Evolutionary conservation across 805 yeast genomes (phyloP).

Genomic region (Grigorovia jiainica): DNA sequence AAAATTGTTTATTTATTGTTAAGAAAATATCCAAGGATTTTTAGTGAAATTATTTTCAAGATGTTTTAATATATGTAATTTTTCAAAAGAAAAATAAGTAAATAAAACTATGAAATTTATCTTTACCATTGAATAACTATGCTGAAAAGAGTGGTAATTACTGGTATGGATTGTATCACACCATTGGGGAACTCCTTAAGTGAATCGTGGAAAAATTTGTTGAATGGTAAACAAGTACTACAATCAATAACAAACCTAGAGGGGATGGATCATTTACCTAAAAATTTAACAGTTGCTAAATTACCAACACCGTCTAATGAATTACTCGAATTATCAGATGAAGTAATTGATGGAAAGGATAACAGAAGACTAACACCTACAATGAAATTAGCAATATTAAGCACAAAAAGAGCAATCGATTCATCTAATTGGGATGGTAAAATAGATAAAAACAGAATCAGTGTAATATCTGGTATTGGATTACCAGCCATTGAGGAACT

Average conservation of each 20-base stretch:
- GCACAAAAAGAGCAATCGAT: conserved; percentile 65
- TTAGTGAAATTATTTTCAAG: too few relatives aligned
- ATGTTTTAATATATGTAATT: too few relatives aligned
- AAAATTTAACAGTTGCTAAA: conserved; percentile 55
- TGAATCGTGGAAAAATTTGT: conserved; percentile 44
- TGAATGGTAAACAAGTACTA: conserved; percentile 29
- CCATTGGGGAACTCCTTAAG: conserved; percentile 72
- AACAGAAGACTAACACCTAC: conserved; percentile 56
- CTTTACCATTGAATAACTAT: too few relatives aligned
- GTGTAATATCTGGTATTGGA: conserved; percentile 84
- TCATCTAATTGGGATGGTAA: conserved; percentile 48
- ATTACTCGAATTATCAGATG: conserved; percentile 32
- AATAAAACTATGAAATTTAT: too few relatives aligned
- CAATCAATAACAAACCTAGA: conserved; percentile 35
- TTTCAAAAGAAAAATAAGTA: too few relatives aligned
- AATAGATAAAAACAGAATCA: conserved; percentile 17
- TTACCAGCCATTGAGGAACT: conserved; percentile 71
- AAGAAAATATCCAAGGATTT: too few relatives aligned
- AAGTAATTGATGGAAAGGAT: conserved; percentile 33
- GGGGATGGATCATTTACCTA: conserved; percentile 43
- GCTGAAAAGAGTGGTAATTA: conserved; percentile 66
- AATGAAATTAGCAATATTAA: conserved; percentile 69
- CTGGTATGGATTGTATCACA: conserved; percentile 81
- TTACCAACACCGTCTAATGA: conserved; percentile 37
- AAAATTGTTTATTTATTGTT: too few relatives aligned